Evolutionary conservation across 2,329 filamentous ascomycete species (phyloP).

Genomic region (Ceratocystiopsis sp.): DNA sequence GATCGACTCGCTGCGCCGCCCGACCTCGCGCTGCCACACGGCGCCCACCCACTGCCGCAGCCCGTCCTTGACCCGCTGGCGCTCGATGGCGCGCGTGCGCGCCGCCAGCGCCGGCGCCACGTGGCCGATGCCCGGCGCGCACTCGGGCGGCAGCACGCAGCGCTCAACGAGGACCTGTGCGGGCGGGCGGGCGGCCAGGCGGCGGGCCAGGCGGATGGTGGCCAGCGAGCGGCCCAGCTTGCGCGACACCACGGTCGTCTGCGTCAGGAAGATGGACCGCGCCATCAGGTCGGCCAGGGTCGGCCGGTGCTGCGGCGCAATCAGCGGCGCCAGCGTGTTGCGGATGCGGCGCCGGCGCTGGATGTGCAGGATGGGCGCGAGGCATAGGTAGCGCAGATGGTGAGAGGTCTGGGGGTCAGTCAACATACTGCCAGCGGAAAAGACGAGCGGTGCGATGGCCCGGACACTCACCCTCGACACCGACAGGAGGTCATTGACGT

Average conservation of each 20-base stretch:
- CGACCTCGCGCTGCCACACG: constrained; percentile 37
- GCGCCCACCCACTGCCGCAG: constrained; percentile 46
- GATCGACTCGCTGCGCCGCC: constrained; percentile 29
- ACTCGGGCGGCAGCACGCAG: constrained; percentile 48
- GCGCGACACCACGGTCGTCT: constrained; percentile 47
- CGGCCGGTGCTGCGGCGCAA: constrained; percentile 40
- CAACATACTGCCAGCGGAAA: constrained; percentile 15
- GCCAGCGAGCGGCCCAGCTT: constrained; percentile 45
- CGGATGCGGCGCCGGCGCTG: constrained; percentile 42
- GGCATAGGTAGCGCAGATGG: constrained; percentile 42
- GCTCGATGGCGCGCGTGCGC: constrained; percentile 43
- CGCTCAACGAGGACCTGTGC: constrained; percentile 42
- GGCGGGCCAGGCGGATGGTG: constrained; percentile 46
- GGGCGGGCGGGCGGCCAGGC: constrained; percentile 41
- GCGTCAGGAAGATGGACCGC: constrained; percentile 49
- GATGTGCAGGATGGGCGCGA: constrained; percentile 47
- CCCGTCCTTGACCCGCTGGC: constrained; percentile 49
- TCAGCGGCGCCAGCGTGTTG: constrained; percentile 33
- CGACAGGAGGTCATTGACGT: constrained; percentile 38
- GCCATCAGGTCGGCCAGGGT: constrained; percentile 43
- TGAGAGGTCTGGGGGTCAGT: constrained; percentile 34
- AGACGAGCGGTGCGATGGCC: background rate
- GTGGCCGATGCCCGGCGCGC: constrained; percentile 26
- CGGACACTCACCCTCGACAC: constrained; percentile 31
- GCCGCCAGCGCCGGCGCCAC: constrained; percentile 47